These are phyloP conservation scores for Goniomonas avonlea DNA, from an alignment of 78 protist genomes.

Conservation along the genomic window DNA sequence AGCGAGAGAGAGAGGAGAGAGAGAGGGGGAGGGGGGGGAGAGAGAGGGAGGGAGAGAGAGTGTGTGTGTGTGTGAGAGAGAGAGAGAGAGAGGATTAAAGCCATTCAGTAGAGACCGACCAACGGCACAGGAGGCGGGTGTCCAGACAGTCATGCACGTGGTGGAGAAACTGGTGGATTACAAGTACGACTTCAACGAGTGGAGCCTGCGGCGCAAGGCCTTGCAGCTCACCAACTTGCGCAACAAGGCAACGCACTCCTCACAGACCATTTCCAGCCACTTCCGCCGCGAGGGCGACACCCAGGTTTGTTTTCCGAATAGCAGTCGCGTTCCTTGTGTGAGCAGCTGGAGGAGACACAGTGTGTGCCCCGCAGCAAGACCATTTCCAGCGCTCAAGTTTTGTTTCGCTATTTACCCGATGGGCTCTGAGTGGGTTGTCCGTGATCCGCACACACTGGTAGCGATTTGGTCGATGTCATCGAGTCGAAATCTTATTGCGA, in stretches of 20 bases:
- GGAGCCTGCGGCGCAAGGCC: constrained; percentile 36
- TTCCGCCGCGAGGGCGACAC: constrained; percentile 36
- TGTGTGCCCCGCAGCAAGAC: neutral
- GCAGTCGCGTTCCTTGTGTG: neutral
- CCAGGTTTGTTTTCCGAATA: too few species aligned
- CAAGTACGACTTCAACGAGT: constrained; percentile 40
- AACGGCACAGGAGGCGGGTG: neutral
- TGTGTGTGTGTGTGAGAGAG: too few species aligned
- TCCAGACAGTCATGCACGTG: constrained; percentile 10
- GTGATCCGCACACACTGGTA: neutral
- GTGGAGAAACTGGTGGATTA: neutral
- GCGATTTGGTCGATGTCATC: neutral
- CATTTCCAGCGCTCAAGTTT: neutral
- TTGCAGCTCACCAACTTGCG: neutral
- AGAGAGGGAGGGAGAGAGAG: too few species aligned
- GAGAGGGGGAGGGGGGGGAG: too few species aligned
- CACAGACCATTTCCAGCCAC: constrained; percentile 29
- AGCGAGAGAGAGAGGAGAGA: too few species aligned
- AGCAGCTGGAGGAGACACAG: neutral
- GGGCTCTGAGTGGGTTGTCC: too few species aligned
- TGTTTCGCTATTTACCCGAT: neutral
- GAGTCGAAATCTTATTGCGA: neutral
- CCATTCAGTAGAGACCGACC: too few species aligned
- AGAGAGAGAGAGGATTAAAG: too few species aligned
- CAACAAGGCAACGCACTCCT: constrained; percentile 12